Evolutionary conservation across 495 filamentous ascomycete species (phyloP), one percentile per base, ranked within the genome.

Genomic region (Aspergillus homomorphus): DNA sequence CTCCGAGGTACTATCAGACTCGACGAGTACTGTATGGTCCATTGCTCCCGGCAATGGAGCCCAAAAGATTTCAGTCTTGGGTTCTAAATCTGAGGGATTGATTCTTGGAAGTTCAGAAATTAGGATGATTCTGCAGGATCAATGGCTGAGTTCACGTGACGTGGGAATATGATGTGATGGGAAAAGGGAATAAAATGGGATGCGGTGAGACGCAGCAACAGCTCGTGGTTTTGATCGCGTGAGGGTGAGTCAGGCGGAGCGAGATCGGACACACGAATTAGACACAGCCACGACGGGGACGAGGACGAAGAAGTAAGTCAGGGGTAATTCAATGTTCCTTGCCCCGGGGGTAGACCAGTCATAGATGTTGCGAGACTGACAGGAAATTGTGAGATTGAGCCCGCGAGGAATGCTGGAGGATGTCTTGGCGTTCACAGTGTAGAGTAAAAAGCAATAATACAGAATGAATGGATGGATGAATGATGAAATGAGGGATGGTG

Each of bases 1-100:
- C 14, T 77, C 73, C 19, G 72, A 76, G 20, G 61, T 60, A 58
- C 61, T 73, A 59, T 70, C 75, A 20, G 74, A 73, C 56, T 78
- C 75, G 46, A 60, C 66, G 68, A 68, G 45, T 26, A 57, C 66
- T 68, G 58, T 60, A 42, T 56, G 59, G 57, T 77, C 73, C 75
- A 78, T 78, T 45, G 61, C 57, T 60, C 18, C 50, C 44, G 33
- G 50, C 51, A 60, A 57, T 51, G 56, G 50, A 51, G 42, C 54
- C 15, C 19, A 49, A 51, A 50, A 55, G 54, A 38, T 50, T 61
- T 66, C 41, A 67, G 67, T 58, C 62, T 53, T 62, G 55, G 2
- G 45, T 42, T 51, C 28, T 33, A 30, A 33, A 16, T 12, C 48
- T 54, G 5, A 10, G 16, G 16, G 30, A 33, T 38, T n/a, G n/a